Base-by-base conservation (phyloP, 148 eudicot genomes). In the Rhododendron vialii region DNA sequence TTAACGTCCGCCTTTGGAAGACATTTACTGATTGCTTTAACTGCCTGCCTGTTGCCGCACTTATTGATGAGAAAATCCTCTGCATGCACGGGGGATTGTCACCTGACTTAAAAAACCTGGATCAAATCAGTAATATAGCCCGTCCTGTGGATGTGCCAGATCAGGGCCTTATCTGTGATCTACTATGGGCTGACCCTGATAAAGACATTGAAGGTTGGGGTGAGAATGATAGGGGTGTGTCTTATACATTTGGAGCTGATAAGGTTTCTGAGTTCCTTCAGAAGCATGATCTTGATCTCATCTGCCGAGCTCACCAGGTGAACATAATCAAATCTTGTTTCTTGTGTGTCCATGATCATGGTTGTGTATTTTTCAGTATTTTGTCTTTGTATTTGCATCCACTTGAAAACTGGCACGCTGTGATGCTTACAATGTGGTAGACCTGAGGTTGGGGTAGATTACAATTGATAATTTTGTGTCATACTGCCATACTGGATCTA, bases 21-120 rank as follows among this genome's bases (percentile, higher is more conserved):
- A 88, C 94, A 57, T 94, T 94, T 88, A 94, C 96, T 24, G 95
- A 92, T 51, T 92, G 94, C 89, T 92, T 92, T 87, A 94, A 94
- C 88, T 94, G 95, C 85, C 89, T 94, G 78, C 97, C 95, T 86
- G 95, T 94, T 86, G 95, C 97, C 43, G 97, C 97, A 61, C 92
- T 94, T 78, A 89, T 94, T 82, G 97, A 94, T 86, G 97, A 91
- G 80, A 94, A 94, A 88, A 94, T 94, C 80, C 93, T 94, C 87
- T 94, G 97, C 91, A 94, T 94, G 97, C 97, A 94, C 81, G 95
- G 97, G 75, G 97, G 97, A 74, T 85, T 94, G 85, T 94, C 97
- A 61, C 97, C 95, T 35, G 91, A 94, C 85, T 89, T 94, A 84
- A 90, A 91, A 82, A 88, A 89, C 86, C 67, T 94, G 90, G 95